Evolutionary conservation across 768 basidiomycete genomes (phyloP).

Genomic region (Serendipita sp.): DNA sequence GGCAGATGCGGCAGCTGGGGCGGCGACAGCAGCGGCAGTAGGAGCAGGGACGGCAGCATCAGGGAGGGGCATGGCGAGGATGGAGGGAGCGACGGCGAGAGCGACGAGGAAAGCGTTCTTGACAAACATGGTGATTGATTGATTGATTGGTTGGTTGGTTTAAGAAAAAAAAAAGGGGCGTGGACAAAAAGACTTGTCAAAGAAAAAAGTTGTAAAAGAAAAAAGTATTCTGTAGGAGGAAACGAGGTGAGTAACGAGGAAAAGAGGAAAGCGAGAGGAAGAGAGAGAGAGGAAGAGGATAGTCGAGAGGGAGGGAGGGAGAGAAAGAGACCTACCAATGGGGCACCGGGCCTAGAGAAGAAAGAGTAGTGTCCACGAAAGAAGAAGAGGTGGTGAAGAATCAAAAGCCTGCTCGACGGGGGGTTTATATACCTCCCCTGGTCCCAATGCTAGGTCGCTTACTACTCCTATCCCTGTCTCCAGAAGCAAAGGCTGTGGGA

Average conservation of each 20-base stretch:
- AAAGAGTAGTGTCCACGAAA: slow-evolving; percentile 1
- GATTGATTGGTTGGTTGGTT: neutral
- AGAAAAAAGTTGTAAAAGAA: neutral
- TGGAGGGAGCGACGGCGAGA: slow-evolving; percentile 6
- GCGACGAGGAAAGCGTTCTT: slow-evolving; percentile 6
- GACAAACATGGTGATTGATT: neutral
- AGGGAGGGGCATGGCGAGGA: neutral
- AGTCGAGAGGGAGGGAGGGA: no score
- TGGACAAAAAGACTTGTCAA: neutral
- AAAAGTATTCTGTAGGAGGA: neutral
- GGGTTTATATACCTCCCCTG: no score
- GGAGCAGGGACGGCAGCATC: neutral
- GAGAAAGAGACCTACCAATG: neutral
- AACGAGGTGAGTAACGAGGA: neutral
- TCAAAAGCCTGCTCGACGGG: neutral
- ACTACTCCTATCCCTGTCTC: no score
- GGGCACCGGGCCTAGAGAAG: neutral
- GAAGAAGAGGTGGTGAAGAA: neutral
- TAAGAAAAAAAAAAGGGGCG: neutral
- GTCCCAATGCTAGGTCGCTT: no score
- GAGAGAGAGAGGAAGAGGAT: no score
- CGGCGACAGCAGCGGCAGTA: neutral
- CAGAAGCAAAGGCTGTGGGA: no score
- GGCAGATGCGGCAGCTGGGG: neutral
- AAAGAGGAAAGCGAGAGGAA: no score